Percentiles rank a stretch among this genome's conserved stretches.
phyloP scores from a whole-genome alignment of 2,329 filamentous ascomycete species.

The Ceratocystis alfenasii region DNA sequence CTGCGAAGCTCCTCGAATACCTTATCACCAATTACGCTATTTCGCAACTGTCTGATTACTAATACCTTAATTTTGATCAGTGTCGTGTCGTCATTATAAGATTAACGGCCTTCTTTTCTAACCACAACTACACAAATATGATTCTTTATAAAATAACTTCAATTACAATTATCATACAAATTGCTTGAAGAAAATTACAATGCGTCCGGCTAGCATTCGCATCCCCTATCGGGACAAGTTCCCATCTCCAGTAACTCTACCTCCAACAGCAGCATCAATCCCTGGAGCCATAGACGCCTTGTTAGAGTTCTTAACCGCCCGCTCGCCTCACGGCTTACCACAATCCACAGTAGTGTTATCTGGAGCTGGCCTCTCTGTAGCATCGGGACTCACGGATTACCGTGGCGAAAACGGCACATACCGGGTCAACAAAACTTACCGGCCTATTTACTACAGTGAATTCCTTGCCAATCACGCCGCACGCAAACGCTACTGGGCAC shows the following conservation, averaged over 20 bases:
- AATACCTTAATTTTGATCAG: background rate
- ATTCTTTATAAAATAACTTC: background rate
- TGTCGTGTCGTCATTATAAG: background rate
- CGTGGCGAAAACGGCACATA: constrained; percentile 84
- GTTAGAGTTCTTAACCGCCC: constrained; percentile 58
- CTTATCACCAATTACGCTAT: background rate
- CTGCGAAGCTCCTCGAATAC: background rate
- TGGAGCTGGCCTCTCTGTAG: constrained; percentile 85
- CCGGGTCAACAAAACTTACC: constrained; percentile 76
- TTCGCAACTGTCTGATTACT: constrained; percentile 9
- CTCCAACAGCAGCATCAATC: constrained; percentile 55
- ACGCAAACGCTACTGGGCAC: constrained; percentile 87
- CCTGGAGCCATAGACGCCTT: constrained; percentile 67
- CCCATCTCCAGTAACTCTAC: constrained; percentile 62
- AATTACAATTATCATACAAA: background rate
- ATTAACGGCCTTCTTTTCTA: background rate
- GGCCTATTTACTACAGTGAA: constrained; percentile 87
- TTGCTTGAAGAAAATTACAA: constrained; percentile 26
- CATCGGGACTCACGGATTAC: constrained; percentile 88
- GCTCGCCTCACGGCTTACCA: constrained; percentile 37
- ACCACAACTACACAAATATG: background rate
- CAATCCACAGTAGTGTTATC: constrained; percentile 44
- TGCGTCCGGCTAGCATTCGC: constrained; percentile 64
- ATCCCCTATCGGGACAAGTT: constrained; percentile 85
- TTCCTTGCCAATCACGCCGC: constrained; percentile 72